Conservation (phyloP, 2,329 filamentous ascomycete species). For the Pseudocercospora macadamiae region DNA sequence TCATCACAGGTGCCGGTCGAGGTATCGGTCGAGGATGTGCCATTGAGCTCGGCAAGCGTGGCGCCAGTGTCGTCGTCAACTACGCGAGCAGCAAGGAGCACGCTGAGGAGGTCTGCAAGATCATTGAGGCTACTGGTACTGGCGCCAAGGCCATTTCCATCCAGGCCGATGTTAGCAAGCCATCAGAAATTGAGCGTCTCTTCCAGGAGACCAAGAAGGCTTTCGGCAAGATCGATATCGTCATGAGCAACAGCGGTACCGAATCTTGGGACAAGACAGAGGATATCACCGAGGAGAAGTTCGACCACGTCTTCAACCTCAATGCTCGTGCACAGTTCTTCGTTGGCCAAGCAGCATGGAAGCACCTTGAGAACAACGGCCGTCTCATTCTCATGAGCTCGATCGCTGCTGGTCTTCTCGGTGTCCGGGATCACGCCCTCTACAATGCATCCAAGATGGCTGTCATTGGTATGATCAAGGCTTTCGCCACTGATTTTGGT, state of each 20-base stretch:
- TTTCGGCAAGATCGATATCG: conserved; percentile 51
- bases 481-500: conserved; percentile 72
- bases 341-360: conserved; percentile 74
- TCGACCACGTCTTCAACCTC: conserved; percentile 70
- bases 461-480: conserved; percentile 72
- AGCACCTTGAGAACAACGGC: conserved; percentile 69
- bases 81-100: conserved; percentile 58
- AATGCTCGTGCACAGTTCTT: conserved; percentile 76
- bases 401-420: conserved; percentile 68
- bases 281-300: conserved; percentile 71
- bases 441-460: conserved; percentile 75
- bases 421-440: conserved; percentile 70
- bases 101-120: conserved; percentile 53
- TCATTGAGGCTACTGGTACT: conserved; percentile 50
- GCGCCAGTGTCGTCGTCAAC: conserved; percentile 68
- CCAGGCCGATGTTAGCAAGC: conserved; percentile 61
- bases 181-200: conserved; percentile 62
- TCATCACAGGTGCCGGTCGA: conserved; percentile 67
- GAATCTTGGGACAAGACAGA: conserved; percentile 70
- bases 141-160: conserved; percentile 59
- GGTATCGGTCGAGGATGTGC: conserved; percentile 70
- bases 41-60: conserved; percentile 67
- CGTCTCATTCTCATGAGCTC: conserved; percentile 75
- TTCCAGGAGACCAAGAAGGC: conserved; percentile 48
- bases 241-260: conserved; percentile 61